Conservation (phyloP, 169 alveolate species). For the Amoebophrya sp. region DNA sequence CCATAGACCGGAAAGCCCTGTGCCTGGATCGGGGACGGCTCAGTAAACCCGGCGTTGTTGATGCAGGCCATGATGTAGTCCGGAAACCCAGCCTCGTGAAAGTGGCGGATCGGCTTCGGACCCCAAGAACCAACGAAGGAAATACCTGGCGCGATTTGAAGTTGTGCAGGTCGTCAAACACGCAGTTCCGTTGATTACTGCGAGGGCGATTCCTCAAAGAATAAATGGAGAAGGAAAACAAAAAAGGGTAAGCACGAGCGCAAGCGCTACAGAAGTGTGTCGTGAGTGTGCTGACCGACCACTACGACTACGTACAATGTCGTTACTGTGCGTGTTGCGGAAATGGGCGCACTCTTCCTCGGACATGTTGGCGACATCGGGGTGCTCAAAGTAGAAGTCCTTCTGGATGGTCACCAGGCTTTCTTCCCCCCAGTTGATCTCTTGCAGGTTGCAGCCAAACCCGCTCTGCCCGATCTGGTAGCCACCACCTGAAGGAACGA, state of each 20-base stretch:
- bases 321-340: slow-evolving; percentile 20
- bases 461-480: not conserved
- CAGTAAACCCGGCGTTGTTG: slow-evolving; percentile 48
- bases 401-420: slow-evolving; percentile 68
- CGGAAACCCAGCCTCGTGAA: slow-evolving; percentile 76
- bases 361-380: slow-evolving; percentile 49
- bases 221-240: no score
- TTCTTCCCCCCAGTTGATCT: slow-evolving; percentile 47
- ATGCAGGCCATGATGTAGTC: slow-evolving; percentile 60
- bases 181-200: slow-evolving; percentile 51
- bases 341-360: slow-evolving; percentile 58
- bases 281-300: not conserved
- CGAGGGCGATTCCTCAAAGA: no score
- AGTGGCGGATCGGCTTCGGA: slow-evolving; percentile 70
- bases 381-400: slow-evolving; percentile 73
- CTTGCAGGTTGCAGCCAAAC: not conserved
- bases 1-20: slow-evolving; percentile 44
- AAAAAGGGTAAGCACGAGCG: no score
- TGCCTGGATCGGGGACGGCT: slow-evolving; percentile 82
- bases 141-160: not conserved
- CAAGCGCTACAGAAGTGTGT: not conserved
- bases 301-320: not conserved
- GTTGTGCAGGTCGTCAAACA: slow-evolving; percentile 49
- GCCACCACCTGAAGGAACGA: not conserved
- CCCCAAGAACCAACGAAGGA: not conserved